Base-by-base conservation (phyloP, 164 flowering plant genomes). In the Chimonanthus praecox region DNA sequence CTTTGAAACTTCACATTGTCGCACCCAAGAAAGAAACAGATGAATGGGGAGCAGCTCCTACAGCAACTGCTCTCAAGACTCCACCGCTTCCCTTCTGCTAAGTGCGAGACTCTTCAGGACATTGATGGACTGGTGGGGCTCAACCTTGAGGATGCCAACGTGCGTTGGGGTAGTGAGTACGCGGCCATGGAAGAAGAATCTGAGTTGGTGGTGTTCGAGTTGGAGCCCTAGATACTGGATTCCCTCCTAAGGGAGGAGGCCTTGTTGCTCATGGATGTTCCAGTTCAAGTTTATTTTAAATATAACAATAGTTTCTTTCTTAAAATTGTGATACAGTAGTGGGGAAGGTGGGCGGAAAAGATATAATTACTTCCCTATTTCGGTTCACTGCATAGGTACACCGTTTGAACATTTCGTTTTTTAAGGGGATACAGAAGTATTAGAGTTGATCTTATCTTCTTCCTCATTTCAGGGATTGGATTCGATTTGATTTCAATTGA, bases 61-160 rank as follows among this genome's bases (percentile, higher is more conserved):
- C 79, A 85, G 0, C 69, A 21, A 8, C 7, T 91, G 51, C 84
- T 87, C 66, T 7, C 67, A 7, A 80, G 70, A 69, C 77, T 91
- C 5, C n/a, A 69, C 20, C 77, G 80, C 54, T 88, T 85, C 47
- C 92, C 92, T 0, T 43, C 74, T 5, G 78, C 84, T 3, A 78
- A 89, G 6, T 94, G 97, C 68, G 73, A 69, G 72, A 84, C 79
- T 7, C 85, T 87, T 1, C 87, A 88, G 71, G 98, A 94, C 81
- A 89, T 94, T 6, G 95, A 94, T 49, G 87, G 65, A 0, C 70
- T 92, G 50, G 79, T 92, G 2, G 97, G 80, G 16, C 70, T 15
- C 18, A 94, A 92, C 76, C 67, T 93, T 61, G 65, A 74, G 0
- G 67, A 50, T 9, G 58, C 33, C 16, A 66, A 75, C 70, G 5